These are phyloP conservation scores for Forsythia viridissima DNA, from an alignment of 257 asterid species.

Conservation along the genomic window DNA sequence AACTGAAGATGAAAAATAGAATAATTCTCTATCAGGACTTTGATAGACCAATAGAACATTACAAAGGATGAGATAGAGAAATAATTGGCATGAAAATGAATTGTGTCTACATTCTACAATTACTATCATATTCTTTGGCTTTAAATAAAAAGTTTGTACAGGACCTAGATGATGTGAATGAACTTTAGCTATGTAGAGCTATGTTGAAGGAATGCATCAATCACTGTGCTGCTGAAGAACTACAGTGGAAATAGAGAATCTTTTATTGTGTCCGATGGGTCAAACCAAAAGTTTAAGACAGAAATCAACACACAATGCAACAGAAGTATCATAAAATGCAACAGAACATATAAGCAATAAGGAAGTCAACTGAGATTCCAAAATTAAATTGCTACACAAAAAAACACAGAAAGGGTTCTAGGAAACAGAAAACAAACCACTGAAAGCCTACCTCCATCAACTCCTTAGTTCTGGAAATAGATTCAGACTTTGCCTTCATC, in stretches of 20 bases:
- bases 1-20: neutral
- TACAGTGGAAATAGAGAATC: neutral
- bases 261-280: neutral
- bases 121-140: neutral
- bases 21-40: neutral
- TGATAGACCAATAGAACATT: neutral
- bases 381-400: neutral
- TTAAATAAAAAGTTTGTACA: neutral
- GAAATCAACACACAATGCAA: too few species aligned
- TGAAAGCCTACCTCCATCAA: slow-evolving; percentile 59
- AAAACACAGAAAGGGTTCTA: neutral
- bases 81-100: neutral
- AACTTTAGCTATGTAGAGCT: neutral
- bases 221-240: neutral
- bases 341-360: neutral
- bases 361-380: neutral
- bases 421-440: neutral
- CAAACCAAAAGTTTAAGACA: too few species aligned
- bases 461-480: slow-evolving; percentile 61
- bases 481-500: slow-evolving; percentile 79
- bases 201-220: neutral
- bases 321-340: neutral
- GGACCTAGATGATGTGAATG: neutral
- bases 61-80: neutral
- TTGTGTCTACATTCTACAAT: neutral